Evolutionary conservation across 768 basidiomycete genomes (phyloP), one percentile per base, ranked within the genome.

Genomic region (Lactarius indigo): DNA sequence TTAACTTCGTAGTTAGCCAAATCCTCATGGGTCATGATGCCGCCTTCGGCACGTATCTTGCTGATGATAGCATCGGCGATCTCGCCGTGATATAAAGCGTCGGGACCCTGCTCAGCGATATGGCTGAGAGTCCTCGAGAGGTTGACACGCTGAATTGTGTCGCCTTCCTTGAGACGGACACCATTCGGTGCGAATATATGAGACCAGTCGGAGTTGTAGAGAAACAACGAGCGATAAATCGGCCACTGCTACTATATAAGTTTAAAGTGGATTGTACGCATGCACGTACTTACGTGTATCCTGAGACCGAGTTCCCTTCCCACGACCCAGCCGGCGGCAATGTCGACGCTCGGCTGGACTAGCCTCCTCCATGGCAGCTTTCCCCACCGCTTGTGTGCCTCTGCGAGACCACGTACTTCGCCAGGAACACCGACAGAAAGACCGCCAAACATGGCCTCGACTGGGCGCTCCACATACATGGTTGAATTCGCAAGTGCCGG

Each of bases 381-480:
- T 0, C 94, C 96, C 87, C 95, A 97, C 30, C 87, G 83, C 50
- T 81, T 79, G 76, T 96, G 90, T 0, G 92, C 93, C 74, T 88
- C 90, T 74, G 89, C 86, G 37, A 98, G 82, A 12, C 96, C 97
- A 28, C 89, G 84, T 56, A 98, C 75, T 78, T 98, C 96, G 10
- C 96, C 91, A 1, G 97, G 97, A 0, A 97, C 89, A 28, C 85
- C 96, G n/a, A 96, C 85, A 7, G 94, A 76, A 62, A 98, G 78
- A 4, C 97, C 96, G 4, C 97, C 96, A 64, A 81, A 86, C 64
- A 72, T 79, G 20, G 93, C 81, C 2, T 80, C 77, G 5, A 75
- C 69, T 3, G 90, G 80, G 52, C 86, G 75, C 15, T 81, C 77
- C 39, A 77, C 72, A 77, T 86, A 98, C 95, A 98, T 98, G 5